These are phyloP conservation scores for Capronia epimyces DNA, from an alignment of 2,329 filamentous ascomycete species.

Conservation along the genomic window DNA sequence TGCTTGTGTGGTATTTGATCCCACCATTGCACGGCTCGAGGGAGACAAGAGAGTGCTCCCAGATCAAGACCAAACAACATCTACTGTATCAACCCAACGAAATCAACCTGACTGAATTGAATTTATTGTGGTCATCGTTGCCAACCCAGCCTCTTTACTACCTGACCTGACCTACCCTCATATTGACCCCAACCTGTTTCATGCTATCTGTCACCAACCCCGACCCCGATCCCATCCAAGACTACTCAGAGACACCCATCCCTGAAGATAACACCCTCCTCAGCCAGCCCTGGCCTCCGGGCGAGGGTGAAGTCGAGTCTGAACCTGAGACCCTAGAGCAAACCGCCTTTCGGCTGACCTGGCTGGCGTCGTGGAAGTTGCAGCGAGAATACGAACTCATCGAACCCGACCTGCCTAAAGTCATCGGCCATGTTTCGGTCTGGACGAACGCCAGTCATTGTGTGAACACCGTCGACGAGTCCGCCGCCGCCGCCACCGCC, in stretches of 20 bases:
- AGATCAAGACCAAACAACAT: too few species aligned
- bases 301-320: neutral
- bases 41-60: too few species aligned
- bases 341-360: conserved; percentile 6
- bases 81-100: too few species aligned
- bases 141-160: too few species aligned
- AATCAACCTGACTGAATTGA: too few species aligned
- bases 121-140: too few species aligned
- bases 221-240: neutral
- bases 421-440: conserved; percentile 13
- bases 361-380: conserved; percentile 14
- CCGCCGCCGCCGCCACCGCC: neutral
- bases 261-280: neutral
- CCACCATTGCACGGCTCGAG: too few species aligned
- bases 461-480: neutral
- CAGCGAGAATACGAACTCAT: conserved; percentile 11
- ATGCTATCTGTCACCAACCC: neutral
- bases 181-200: neutral
- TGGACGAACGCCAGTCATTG: conserved; percentile 8
- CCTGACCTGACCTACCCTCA: too few species aligned
- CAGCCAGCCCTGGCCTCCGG: neutral
- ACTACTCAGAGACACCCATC: neutral
- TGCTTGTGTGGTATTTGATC: neutral
- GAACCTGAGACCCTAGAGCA: conserved; percentile 2
- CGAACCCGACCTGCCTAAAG: conserved; percentile 11